These are phyloP conservation scores for Meyerozyma athensensis DNA, from an alignment of 1,139 yeast genomes.

Conservation along the genomic window DNA sequence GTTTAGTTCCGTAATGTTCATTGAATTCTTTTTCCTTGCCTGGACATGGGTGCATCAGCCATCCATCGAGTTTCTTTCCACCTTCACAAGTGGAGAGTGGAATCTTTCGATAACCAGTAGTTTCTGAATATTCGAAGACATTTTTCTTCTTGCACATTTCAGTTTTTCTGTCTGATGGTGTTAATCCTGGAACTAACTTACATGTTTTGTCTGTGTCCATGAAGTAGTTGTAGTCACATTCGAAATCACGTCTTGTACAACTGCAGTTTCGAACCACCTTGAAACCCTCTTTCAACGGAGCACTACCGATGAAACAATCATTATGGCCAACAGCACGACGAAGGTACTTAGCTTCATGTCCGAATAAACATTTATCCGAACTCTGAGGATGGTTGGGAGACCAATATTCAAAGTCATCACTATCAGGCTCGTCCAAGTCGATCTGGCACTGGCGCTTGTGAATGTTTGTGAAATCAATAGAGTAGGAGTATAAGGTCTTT, in stretches of 20 bases:
- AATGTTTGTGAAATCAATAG: constrained; percentile 69
- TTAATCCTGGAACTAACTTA: constrained; percentile 66
- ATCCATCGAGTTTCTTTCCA: constrained; percentile 63
- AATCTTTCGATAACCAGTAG: constrained; percentile 76
- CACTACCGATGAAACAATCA: constrained; percentile 80
- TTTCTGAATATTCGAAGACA: constrained; percentile 66
- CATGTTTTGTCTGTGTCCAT: constrained; percentile 81
- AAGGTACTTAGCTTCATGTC: constrained; percentile 76
- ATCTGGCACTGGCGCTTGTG: constrained; percentile 67
- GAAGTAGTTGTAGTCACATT: constrained; percentile 85
- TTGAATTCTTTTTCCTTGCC: constrained; percentile 72
- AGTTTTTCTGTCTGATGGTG: constrained; percentile 58
- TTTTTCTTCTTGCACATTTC: constrained; percentile 55
- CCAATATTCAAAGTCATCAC: constrained; percentile 82
- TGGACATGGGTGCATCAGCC: constrained; percentile 76
- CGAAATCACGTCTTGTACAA: constrained; percentile 85
- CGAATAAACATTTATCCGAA: constrained; percentile 72
- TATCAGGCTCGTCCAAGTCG: constrained; percentile 52
- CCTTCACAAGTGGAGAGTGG: constrained; percentile 74
- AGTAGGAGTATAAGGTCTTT: constrained; percentile 28
- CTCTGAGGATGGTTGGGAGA: constrained; percentile 66
- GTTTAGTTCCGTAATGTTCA: constrained; percentile 51
- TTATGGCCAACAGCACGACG: constrained; percentile 58
- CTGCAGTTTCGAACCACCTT: constrained; percentile 63
- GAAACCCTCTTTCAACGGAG: constrained; percentile 62